These are phyloP conservation scores for Tolypocladium sp. DNA, from an alignment of 2,329 filamentous ascomycete species.

Conservation along the genomic window DNA sequence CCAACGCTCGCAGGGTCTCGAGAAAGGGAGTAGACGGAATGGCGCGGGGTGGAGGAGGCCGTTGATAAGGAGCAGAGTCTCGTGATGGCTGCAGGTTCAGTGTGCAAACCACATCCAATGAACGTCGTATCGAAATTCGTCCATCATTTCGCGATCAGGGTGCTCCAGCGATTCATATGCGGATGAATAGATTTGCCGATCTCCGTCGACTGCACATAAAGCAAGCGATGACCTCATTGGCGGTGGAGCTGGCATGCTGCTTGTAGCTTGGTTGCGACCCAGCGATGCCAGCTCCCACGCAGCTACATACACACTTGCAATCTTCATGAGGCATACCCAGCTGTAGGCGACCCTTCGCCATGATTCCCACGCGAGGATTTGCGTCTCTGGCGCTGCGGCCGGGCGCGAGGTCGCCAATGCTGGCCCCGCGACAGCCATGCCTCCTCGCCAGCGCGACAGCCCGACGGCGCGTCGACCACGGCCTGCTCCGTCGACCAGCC, in stretches of 20 bases:
- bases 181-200: conserved; percentile 18
- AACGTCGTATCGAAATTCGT: background rate
- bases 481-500: background rate
- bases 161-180: background rate
- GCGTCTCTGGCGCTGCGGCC: conserved; percentile 10
- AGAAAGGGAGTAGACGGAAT: background rate
- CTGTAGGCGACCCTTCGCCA: conserved; percentile 7
- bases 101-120: background rate
- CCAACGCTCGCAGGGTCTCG: background rate
- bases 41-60: background rate
- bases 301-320: background rate
- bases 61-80: background rate
- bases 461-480: background rate
- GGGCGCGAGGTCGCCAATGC: background rate
- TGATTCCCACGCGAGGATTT: conserved; percentile 18
- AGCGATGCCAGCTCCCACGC: background rate
- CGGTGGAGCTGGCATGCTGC: background rate
- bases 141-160: background rate
- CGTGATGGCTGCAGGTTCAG: background rate
- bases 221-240: conserved; percentile 10
- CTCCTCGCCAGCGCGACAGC: conserved; percentile 2
- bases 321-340: conserved; percentile 5
- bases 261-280: background rate
- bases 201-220: conserved; percentile 2
- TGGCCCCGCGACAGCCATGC: background rate